A percentile compares a stretch with the other conserved stretches of the same genome.
phyloP scores from a whole-genome alignment of 2,329 filamentous ascomycete species.

The Botrytis pseudocinerea region DNA sequence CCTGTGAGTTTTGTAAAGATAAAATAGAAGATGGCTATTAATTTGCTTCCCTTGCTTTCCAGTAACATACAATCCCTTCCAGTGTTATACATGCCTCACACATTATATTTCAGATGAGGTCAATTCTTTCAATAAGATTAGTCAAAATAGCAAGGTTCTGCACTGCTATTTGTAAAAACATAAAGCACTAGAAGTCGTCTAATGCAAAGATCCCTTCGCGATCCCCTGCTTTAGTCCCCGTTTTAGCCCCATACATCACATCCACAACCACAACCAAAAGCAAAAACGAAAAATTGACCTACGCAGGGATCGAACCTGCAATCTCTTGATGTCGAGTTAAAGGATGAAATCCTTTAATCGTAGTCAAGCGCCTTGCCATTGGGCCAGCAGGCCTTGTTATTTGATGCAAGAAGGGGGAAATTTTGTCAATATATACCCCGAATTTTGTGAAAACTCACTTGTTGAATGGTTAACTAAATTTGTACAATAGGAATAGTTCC shows the following conservation, averaged over 20 bases:
- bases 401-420: rapidly evolving
- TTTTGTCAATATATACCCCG: background rate
- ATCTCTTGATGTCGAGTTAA: slow-evolving; percentile 46
- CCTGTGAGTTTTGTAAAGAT: too few relatives aligned
- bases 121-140: background rate
- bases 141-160: background rate
- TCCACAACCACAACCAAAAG: background rate
- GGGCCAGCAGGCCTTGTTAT: slow-evolving; percentile 40
- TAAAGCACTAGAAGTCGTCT: background rate
- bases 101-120: background rate
- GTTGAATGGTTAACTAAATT: background rate
- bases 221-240: background rate
- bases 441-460: rapidly evolving
- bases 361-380: slow-evolving; percentile 53
- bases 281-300: slow-evolving; percentile 27
- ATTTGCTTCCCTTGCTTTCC: background rate
- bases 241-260: background rate
- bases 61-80: background rate
- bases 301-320: slow-evolving; percentile 47
- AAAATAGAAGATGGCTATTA: background rate
- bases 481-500: background rate
- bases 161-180: background rate
- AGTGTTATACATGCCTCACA: background rate
- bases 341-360: slow-evolving; percentile 32
- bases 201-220: background rate